These are phyloP conservation scores for Diddensiella caesifluorescens DNA, from an alignment of 805 yeast genomes.

Conservation along the genomic window DNA sequence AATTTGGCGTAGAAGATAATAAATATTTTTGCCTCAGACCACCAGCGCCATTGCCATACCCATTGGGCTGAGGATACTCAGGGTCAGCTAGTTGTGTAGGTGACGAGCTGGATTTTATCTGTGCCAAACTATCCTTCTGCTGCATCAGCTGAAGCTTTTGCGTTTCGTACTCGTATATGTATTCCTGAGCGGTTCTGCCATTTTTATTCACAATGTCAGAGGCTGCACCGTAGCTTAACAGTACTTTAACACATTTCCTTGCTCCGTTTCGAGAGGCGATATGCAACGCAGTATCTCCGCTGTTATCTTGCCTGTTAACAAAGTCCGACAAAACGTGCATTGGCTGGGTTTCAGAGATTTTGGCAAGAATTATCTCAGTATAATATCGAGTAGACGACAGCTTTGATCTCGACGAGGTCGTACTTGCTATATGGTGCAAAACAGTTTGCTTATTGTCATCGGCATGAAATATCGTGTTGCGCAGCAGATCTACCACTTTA, in stretches of 20 bases:
- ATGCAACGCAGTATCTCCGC: conserved; percentile 84
- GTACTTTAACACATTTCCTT: conserved; percentile 38
- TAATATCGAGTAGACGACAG: conserved; percentile 80
- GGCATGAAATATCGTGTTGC: conserved; percentile 69
- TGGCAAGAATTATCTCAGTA: conserved; percentile 67
- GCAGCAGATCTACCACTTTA: conserved; percentile 65
- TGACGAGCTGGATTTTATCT: conserved; percentile 21
- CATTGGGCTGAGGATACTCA: background rate
- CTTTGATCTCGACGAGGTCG: conserved; percentile 60
- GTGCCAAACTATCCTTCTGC: conserved; percentile 13
- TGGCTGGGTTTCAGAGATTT: conserved; percentile 60
- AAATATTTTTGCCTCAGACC: background rate
- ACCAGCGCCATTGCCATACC: background rate
- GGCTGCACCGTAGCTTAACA: conserved; percentile 46
- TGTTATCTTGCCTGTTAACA: conserved; percentile 67
- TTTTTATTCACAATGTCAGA: conserved; percentile 39
- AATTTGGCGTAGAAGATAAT: conserved; percentile 8
- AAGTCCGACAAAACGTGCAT: conserved; percentile 45
- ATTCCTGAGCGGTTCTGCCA: conserved; percentile 37
- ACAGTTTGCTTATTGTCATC: conserved; percentile 73
- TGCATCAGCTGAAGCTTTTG: conserved; percentile 17
- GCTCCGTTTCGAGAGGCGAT: conserved; percentile 60
- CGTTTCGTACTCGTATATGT: conserved; percentile 31
- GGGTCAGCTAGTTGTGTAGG: conserved; percentile 16
- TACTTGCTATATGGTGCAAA: conserved; percentile 76